Evolutionary conservation across 768 basidiomycete genomes (phyloP).

Genomic region (Chiua virens): DNA sequence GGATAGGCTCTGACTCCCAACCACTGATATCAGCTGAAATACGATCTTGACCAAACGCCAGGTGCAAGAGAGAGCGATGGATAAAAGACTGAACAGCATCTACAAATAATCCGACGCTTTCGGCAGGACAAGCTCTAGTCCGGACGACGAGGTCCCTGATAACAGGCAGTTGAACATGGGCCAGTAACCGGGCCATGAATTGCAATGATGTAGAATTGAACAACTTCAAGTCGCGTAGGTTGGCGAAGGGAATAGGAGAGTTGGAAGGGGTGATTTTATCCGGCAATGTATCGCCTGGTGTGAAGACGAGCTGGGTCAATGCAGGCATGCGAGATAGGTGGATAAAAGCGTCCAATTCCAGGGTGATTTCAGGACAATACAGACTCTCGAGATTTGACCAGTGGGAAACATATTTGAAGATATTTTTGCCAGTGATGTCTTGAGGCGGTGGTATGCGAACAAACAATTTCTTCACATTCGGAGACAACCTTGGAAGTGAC

Average conservation of each 20-base stretch:
- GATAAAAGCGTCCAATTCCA: background rate
- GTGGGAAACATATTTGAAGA: constrained; percentile 1
- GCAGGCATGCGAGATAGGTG: constrained; percentile 3
- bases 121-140: too few relatives aligned
- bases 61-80: too few relatives aligned
- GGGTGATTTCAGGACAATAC: background rate
- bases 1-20: too few relatives aligned
- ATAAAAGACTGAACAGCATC: background rate
- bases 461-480: background rate
- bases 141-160: background rate
- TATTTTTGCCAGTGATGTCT: too few relatives aligned
- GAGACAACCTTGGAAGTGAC: too few relatives aligned
- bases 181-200: background rate
- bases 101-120: background rate
- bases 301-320: background rate
- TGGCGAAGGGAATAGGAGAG: background rate
- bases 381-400: constrained; percentile 4
- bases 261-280: too few relatives aligned
- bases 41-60: too few relatives aligned
- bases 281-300: background rate
- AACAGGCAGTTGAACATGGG: background rate
- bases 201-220: background rate
- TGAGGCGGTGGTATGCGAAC: too few relatives aligned
- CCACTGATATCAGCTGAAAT: too few relatives aligned
- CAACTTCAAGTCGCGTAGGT: background rate